phyloP scores from a whole-genome alignment of 768 basidiomycete species.

The Xerocomellus chrysenteron region DNA sequence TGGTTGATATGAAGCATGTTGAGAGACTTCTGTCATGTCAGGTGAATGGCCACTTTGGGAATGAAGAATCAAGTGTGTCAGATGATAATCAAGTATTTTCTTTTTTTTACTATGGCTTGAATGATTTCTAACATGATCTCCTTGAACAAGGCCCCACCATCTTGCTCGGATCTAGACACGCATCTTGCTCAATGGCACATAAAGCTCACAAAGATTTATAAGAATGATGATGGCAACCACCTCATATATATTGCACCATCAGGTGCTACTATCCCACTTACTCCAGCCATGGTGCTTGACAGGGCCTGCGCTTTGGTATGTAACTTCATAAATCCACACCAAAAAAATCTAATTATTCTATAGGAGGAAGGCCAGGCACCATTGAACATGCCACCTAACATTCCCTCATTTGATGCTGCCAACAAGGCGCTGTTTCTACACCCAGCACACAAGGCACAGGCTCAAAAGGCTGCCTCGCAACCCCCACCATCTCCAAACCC shows the following conservation, averaged over 20 bases:
- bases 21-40: neutral
- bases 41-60: neutral
- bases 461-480: too few species aligned
- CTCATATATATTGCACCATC: neutral
- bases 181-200: neutral
- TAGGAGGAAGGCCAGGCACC: neutral
- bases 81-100: neutral
- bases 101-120: conserved; percentile 1
- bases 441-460: neutral
- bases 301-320: neutral
- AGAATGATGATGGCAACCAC: neutral
- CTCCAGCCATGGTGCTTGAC: neutral
- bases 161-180: neutral
- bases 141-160: neutral
- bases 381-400: neutral
- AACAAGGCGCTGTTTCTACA: neutral
- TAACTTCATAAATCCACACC: neutral
- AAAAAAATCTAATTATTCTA: too few species aligned
- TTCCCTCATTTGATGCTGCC: neutral
- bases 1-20: conserved; percentile 5
- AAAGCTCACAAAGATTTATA: neutral
- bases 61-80: neutral
- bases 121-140: neutral
- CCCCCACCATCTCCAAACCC: neutral
- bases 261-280: neutral